Evolutionary conservation across 1,284 basidiomycete species (phyloP), one percentile per base, ranked within the genome.

Genomic region (Moesziomyces sp.): DNA sequence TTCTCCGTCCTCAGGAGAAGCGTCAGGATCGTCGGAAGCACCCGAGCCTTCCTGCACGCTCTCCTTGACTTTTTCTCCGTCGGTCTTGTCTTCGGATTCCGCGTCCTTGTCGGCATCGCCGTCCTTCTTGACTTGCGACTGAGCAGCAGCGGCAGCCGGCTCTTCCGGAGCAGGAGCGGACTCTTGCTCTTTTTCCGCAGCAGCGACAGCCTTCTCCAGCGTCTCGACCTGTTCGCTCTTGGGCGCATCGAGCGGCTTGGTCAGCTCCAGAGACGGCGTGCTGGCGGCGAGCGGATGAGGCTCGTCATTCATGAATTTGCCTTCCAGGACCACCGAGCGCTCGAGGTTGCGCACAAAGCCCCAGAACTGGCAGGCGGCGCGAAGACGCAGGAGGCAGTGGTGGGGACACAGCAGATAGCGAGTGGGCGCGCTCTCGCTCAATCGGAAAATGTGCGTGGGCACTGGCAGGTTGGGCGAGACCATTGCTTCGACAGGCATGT

Each of bases 381-480:
- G 67, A 18, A 84, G 55, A 9, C 82, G 76, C 30, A 64, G 54
- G 21, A 83, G 65, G 55, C 81, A 83, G 56, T 83, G 75, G 26
- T 83, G 76, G 46, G 82, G 74, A 59, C 82, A 83, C 7, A 84
- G 64, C 26, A 84, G 51, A 51, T 84, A 81, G 16, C 81, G 75
- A 11, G 59, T 76, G 0, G 74, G 60, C 7, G 77, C 67, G 3
- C 73, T 59, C 19, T 83, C 82, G 46, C 68, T 76, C 21, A 84
- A 44, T 6, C 82, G 74, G 72, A 84, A 84, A 56, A 81, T 82
- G 55, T 84, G 82, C 8, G 82, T 82, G 1, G 82, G 82, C 1
- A 84, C 77, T 0, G 78, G 78, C 13, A 81, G 53, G 6, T 60
- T 38, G 13, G 54, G 24, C 24, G 46, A 47, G 3, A 58, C 44